These are phyloP conservation scores for Eutypa lata DNA, from an alignment of 2,329 filamentous ascomycete species.

Conservation along the genomic window DNA sequence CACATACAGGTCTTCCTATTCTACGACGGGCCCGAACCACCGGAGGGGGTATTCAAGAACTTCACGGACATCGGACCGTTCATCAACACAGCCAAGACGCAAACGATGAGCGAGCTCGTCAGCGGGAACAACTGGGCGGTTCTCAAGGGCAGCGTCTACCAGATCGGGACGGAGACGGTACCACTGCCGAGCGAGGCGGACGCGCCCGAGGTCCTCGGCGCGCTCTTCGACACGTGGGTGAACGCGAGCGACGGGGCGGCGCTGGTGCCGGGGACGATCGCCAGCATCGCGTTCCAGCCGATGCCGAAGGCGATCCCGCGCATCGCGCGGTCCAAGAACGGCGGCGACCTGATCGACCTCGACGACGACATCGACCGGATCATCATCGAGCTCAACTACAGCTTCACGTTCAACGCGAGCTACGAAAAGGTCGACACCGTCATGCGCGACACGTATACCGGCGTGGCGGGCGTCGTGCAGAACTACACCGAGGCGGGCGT, in stretches of 20 bases:
- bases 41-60: conserved; percentile 51
- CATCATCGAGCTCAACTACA: conserved; percentile 42
- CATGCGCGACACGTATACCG: conserved; percentile 34
- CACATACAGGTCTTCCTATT: conserved; percentile 46
- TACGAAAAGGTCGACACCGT: conserved; percentile 28
- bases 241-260: conserved; percentile 22
- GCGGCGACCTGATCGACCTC: conserved; percentile 37
- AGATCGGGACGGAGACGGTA: conserved; percentile 37
- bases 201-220: conserved; percentile 26
- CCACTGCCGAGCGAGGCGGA: conserved; percentile 27
- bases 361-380: conserved; percentile 37
- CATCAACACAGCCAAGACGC: conserved; percentile 43
- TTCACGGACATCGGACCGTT: conserved; percentile 47
- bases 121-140: conserved; percentile 39
- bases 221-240: conserved; percentile 31
- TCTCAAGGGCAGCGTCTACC: conserved; percentile 31
- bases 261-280: conserved; percentile 24
- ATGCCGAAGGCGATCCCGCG: conserved; percentile 33
- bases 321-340: conserved; percentile 26
- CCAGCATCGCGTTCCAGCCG: conserved; percentile 36
- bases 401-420: conserved; percentile 28
- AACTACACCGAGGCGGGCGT: conserved; percentile 30
- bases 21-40: conserved; percentile 56
- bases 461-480: conserved; percentile 27
- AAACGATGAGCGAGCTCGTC: conserved; percentile 45